A percentile compares a stretch with the other conserved stretches of the same genome.
These are phyloP conservation scores for Tetragonia tetragonoides DNA, from an alignment of 148 eudicot species.

Conservation along the genomic window DNA sequence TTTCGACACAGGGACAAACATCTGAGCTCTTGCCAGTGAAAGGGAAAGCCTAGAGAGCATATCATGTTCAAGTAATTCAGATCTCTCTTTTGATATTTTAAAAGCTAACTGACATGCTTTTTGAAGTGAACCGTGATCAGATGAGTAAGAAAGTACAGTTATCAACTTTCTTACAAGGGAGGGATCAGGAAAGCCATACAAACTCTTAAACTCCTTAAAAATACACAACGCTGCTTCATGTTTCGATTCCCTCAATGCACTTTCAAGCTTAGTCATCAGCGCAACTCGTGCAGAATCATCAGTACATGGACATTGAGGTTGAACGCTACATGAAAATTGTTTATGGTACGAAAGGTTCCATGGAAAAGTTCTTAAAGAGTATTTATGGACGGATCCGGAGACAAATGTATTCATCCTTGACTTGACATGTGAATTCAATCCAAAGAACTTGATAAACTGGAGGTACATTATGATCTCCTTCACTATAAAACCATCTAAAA, in stretches of 20 bases:
- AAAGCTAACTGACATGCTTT: conserved; percentile 50
- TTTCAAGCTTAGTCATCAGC: conserved; percentile 50
- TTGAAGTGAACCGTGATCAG: conserved; percentile 53
- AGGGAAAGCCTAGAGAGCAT: conserved; percentile 56
- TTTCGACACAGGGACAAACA: conserved; percentile 57
- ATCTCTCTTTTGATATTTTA: conserved; percentile 39
- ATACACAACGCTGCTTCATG: conserved; percentile 62
- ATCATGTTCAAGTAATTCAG: conserved; percentile 44
- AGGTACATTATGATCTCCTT: conserved; percentile 16
- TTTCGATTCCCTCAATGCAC: conserved; percentile 50
- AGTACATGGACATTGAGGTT: conserved; percentile 19
- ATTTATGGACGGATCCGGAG: conserved; percentile 8
- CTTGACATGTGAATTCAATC: conserved; percentile 14
- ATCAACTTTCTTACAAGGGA: conserved; percentile 46
- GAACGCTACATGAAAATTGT: conserved; percentile 27
- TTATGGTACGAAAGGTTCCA: not conserved
- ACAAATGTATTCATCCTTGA: conserved; percentile 17
- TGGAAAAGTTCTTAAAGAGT: conserved; percentile 7
- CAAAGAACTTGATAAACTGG: conserved; percentile 13
- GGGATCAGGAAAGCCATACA: conserved; percentile 59
- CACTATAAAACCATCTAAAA: conserved; percentile 16
- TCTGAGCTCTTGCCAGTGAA: conserved; percentile 72
- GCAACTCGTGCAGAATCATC: conserved; percentile 31
- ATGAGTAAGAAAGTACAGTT: conserved; percentile 61
- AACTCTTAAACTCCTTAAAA: conserved; percentile 51